Conservation (phyloP, 1,139 yeast species). For the Blastobotrys buckinghamii region DNA sequence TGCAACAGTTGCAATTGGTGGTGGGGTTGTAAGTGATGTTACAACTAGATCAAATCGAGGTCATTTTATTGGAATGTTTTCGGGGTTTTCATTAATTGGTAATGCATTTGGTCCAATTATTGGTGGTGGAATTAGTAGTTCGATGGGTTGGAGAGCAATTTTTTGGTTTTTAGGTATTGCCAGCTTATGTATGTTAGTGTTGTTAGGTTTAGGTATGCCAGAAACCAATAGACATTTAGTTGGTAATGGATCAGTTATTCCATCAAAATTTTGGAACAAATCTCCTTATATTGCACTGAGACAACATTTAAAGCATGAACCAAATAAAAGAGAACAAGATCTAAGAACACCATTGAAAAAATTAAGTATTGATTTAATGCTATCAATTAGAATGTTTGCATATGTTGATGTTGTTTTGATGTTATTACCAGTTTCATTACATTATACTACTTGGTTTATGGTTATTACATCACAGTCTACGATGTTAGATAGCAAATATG, state of each 20-base stretch:
- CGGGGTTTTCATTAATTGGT: constrained; percentile 64
- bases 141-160: constrained; percentile 68
- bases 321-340: constrained; percentile 17
- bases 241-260: constrained; percentile 59
- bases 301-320: constrained; percentile 17
- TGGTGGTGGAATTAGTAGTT: constrained; percentile 58
- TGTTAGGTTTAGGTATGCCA: constrained; percentile 42
- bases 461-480: constrained; percentile 60
- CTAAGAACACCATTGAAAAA: constrained; percentile 29
- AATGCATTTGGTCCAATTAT: constrained; percentile 71
- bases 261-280: constrained; percentile 37
- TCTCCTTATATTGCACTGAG: constrained; percentile 37
- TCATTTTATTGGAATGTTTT: constrained; percentile 50
- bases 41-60: constrained; percentile 61
- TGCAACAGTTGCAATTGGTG: constrained; percentile 59
- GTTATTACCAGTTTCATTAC: constrained; percentile 51
- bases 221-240: constrained; percentile 66
- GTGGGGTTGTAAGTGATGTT: constrained; percentile 66
- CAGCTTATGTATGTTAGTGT: constrained; percentile 41
- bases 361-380: constrained; percentile 35
- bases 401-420: constrained; percentile 35
- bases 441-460: constrained; percentile 66
- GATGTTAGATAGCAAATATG: constrained; percentile 43
- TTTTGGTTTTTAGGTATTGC: constrained; percentile 69
- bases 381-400: constrained; percentile 30